phyloP scores from a whole-genome alignment of 805 yeast genomes.

The Candida michaelii region DNA sequence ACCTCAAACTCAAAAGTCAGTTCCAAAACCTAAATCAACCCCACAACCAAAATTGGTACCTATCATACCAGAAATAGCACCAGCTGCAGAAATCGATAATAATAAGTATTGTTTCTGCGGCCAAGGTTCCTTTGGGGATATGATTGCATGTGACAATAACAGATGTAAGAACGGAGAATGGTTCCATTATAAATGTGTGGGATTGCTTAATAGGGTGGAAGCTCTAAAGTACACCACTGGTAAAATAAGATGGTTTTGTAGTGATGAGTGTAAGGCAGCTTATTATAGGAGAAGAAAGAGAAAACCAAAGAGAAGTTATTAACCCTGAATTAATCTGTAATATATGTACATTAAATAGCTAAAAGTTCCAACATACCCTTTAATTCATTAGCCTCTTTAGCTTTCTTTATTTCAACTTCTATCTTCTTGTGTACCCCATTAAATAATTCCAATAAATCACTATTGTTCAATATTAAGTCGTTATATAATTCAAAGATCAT shows the following conservation, averaged over 20 bases:
- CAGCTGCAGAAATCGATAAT: constrained; percentile 16
- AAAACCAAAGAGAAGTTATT: constrained; percentile 15
- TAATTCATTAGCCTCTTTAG: constrained; percentile 83
- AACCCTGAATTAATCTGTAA: neutral
- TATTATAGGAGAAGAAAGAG: constrained; percentile 9
- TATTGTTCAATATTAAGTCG: constrained; percentile 66
- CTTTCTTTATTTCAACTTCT: constrained; percentile 67
- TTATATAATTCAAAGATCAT: constrained; percentile 76
- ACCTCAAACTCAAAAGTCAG: too few species aligned
- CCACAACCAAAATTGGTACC: constrained; percentile 1
- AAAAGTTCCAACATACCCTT: constrained; percentile 92
- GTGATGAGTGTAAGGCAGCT: constrained; percentile 27
- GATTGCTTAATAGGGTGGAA: constrained; percentile 37
- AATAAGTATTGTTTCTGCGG: constrained; percentile 82
- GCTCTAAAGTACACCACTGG: constrained; percentile 36
- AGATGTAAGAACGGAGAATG: constrained; percentile 46
- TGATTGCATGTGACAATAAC: constrained; percentile 91
- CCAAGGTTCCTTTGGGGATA: constrained; percentile 89
- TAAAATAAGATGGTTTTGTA: constrained; percentile 41
- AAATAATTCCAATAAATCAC: constrained; percentile 74
- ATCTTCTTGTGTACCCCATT: constrained; percentile 60
- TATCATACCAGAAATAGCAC: neutral
- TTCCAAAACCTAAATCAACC: too few species aligned
- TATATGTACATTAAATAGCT: constrained; percentile 40
- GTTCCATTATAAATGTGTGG: constrained; percentile 48